Conservation (phyloP, 2,329 filamentous ascomycete species). For the Colletotrichum siamense region DNA sequence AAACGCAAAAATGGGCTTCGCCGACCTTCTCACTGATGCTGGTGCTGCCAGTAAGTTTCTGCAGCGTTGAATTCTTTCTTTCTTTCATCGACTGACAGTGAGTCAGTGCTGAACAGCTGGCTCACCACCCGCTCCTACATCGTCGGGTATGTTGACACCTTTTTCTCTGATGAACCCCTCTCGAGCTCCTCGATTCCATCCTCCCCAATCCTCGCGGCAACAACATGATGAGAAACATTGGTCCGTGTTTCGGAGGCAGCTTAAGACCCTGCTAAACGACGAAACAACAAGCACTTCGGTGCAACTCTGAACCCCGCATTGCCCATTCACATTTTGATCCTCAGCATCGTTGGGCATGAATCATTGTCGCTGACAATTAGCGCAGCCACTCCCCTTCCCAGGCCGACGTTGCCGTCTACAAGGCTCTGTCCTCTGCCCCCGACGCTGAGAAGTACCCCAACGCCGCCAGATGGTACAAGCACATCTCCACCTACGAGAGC, state of each 20-base stretch:
- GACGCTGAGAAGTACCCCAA: conserved; percentile 88
- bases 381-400: conserved; percentile 75
- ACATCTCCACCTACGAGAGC: conserved; percentile 90
- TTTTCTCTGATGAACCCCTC: not conserved
- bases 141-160: conserved; percentile 69
- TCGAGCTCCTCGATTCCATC: not conserved
- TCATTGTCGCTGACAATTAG: conserved; percentile 1
- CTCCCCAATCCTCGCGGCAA: conserved; percentile 1
- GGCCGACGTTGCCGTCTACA: conserved; percentile 95
- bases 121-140: conserved; percentile 81
- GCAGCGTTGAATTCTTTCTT: conserved; percentile 25
- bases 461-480: conserved; percentile 98
- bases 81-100: conserved; percentile 30
- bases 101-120: conserved; percentile 73
- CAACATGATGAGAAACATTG: conserved; percentile 83
- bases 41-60: conserved; percentile 55
- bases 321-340: not conserved
- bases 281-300: conserved; percentile 72
- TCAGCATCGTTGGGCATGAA: not conserved
- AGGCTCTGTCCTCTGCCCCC: conserved; percentile 80
- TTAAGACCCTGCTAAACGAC: conserved; percentile 89
- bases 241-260: conserved; percentile 95
- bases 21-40: conserved; percentile 70
- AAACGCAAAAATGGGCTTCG: conserved; percentile 68
- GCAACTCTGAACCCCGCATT: conserved; percentile 70